Percentiles rank a stretch among this genome's conserved stretches.
Evolutionary conservation across 345 rosid genomes (phyloP).

Genomic region (Bruguiera parviflora): DNA sequence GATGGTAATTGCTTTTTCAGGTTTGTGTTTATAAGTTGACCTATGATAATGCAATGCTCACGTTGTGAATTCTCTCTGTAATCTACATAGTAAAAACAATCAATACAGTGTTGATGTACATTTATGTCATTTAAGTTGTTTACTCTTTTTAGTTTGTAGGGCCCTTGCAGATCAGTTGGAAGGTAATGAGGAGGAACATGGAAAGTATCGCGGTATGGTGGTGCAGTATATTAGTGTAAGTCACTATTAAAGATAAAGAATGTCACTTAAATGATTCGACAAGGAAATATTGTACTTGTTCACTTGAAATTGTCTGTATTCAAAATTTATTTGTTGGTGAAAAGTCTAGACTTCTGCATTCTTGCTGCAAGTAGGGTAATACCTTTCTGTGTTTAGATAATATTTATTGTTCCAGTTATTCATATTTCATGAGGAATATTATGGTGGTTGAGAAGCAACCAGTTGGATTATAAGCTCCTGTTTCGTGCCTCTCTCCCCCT

Average conservation of each 20-base stretch:
- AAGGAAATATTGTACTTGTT: not conserved
- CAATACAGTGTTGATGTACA: not conserved
- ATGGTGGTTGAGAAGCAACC: not conserved
- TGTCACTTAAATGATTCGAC: not conserved
- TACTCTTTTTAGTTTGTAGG: slow-evolving; percentile 45
- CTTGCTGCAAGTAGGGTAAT: not conserved
- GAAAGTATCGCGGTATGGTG: slow-evolving; percentile 66
- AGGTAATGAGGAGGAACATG: slow-evolving; percentile 76
- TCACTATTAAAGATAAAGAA: slow-evolving; percentile 2
- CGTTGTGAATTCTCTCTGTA: not conserved
- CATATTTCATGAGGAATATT: not conserved
- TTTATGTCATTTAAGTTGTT: slow-evolving; percentile 20
- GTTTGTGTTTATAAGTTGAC: slow-evolving; percentile 39
- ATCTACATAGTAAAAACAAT: not conserved
- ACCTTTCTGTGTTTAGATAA: slow-evolving; percentile 8
- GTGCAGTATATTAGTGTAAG: slow-evolving; percentile 68
- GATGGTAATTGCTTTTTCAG: slow-evolving; percentile 99
- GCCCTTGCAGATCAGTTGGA: slow-evolving; percentile 87
- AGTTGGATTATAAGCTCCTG: not conserved
- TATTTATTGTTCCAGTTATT: not conserved
- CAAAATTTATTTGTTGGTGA: not conserved
- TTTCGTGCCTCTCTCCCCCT: not conserved
- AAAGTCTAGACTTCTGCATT: slow-evolving; percentile 2
- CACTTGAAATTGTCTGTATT: not conserved
- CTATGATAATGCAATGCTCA: not conserved